A percentile compares a stretch with the other conserved stretches of the same genome.
phyloP scores from a whole-genome alignment of 1,139 yeast genomes.

The Candida tunisiensis region DNA sequence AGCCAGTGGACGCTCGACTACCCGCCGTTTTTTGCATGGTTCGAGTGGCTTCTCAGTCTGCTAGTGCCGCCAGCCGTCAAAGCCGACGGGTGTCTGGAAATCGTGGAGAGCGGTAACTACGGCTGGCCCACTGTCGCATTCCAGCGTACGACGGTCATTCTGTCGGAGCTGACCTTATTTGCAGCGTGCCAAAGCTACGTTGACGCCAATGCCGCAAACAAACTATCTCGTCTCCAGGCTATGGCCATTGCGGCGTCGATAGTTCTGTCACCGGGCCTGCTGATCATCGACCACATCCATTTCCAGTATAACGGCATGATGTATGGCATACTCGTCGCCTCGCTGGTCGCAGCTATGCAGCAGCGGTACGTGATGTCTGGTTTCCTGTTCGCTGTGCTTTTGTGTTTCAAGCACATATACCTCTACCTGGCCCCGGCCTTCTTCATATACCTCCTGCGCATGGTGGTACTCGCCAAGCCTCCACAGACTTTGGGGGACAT shows the following conservation, averaged over 20 bases:
- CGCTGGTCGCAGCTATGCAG: constrained; percentile 55
- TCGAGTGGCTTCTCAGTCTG: constrained; percentile 65
- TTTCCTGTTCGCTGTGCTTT: constrained; percentile 50
- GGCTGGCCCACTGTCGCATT: constrained; percentile 67
- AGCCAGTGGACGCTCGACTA: constrained; percentile 94
- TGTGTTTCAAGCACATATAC: constrained; percentile 91
- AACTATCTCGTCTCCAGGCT: no score
- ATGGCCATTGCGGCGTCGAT: constrained; percentile 74
- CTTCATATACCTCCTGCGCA: constrained; percentile 59
- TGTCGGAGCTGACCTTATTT: constrained; percentile 59
- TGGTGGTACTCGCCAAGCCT: constrained; percentile 32
- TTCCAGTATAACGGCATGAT: constrained; percentile 89
- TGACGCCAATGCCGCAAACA: constrained; percentile 6
- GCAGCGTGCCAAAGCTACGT: constrained; percentile 58
- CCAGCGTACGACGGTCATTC: constrained; percentile 68
- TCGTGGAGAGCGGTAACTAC: constrained; percentile 35
- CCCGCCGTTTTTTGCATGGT: constrained; percentile 95
- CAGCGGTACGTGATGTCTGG: constrained; percentile 48
- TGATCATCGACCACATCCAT: constrained; percentile 90
- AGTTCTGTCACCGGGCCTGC: constrained; percentile 75
- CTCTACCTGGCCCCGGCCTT: constrained; percentile 91
- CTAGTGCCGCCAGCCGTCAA: constrained; percentile 48
- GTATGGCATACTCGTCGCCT: constrained; percentile 71
- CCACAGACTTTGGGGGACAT: no score
- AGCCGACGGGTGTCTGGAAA: constrained; percentile 63